Percentiles rank a stretch among this genome's conserved stretches.
These are phyloP conservation scores for Colletotrichum higginsianum DNA, from an alignment of 2,329 filamentous ascomycete genomes.

Conservation along the genomic window DNA sequence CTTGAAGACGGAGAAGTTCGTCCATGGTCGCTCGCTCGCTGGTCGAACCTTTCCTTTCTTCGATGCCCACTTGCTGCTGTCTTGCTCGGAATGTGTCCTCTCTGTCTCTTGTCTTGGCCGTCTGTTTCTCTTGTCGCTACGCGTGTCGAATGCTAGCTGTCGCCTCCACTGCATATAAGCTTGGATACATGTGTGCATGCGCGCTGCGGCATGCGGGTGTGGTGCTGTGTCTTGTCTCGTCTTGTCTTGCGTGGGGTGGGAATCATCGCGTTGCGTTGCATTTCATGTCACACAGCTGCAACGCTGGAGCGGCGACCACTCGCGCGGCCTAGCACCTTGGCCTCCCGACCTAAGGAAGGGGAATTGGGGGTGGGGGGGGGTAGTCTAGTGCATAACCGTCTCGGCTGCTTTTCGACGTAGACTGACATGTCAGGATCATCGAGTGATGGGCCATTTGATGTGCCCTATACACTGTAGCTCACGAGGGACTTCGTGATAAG, in stretches of 20 bases:
- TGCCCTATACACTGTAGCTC: not conserved
- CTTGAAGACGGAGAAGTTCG: not conserved
- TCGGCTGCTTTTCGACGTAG: constrained; percentile 6
- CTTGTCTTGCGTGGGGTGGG: constrained; percentile 22
- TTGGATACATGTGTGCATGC: not conserved
- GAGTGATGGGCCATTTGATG: constrained; percentile 11
- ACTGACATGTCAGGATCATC: constrained; percentile 23
- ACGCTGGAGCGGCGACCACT: constrained; percentile 35
- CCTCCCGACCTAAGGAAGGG: not conserved
- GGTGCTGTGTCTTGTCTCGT: too few relatives aligned
- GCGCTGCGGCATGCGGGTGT: constrained; percentile 16
- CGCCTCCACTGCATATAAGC: not conserved
- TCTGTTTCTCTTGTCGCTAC: constrained; percentile 19
- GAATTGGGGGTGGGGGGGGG: not conserved
- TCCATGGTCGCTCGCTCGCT: not conserved
- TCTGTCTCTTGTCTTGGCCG: constrained; percentile 7
- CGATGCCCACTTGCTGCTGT: constrained; percentile 12
- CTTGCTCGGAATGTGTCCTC: not conserved
- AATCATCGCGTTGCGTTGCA: constrained; percentile 31
- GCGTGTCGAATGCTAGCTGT: not conserved
- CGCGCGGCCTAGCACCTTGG: constrained; percentile 31
- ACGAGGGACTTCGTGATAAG: not conserved
- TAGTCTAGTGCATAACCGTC: constrained; percentile 12
- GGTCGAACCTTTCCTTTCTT: not conserved
- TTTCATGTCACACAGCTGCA: constrained; percentile 32